Evolutionary conservation across 768 basidiomycete species (phyloP), one percentile per base, ranked within the genome.

Genomic region (Sutorius australiensis): DNA sequence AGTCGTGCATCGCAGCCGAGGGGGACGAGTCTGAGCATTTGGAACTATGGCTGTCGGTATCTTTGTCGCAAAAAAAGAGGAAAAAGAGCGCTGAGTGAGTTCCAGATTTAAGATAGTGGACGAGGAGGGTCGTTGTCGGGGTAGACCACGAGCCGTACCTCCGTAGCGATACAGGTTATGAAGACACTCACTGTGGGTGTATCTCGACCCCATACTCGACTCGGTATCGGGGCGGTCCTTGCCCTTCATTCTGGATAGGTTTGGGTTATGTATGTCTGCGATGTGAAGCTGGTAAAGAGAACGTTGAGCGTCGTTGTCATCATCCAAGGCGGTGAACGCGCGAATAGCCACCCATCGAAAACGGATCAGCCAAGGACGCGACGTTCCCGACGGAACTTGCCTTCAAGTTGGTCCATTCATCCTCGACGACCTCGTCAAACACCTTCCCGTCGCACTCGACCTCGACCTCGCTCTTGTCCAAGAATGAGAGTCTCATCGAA

Each of bases 311-410:
- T 24, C 4, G 42, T 31, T 19, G 42, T 48, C 45, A 59, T 42
- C 50, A 64, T 59, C 55, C 61, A 39, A 61, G 63, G 62, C 62
- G 11, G 62, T 64, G 62, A 36, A 36, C 17, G 7, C 32, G 47
- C 30, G 60, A 36, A 61, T 47, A 61, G 59, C 60, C 55, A 61
- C 44, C 48, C 31, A 49, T 48, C 46, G 30, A 31, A 34, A 39
- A 19, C 50, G 57, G 40, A 60, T 56, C 53, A 53, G 28, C 44
- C 36, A 28, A 16, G 44, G 28, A 28, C 32, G 38, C 30, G 42
- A 36, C 13, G 27, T 27, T 21, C 49, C 27, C 42, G 30, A 33
- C 21, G 3, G 16, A 9, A 58, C 65, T 57, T 31, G 51, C 67
- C 67, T 63, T 34, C 16, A 46, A 27, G 21, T 33, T 62, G 2